Evolutionary conservation across 192 early-diverging fungal species (phyloP).

Genomic region (Coemansia asiatica): DNA sequence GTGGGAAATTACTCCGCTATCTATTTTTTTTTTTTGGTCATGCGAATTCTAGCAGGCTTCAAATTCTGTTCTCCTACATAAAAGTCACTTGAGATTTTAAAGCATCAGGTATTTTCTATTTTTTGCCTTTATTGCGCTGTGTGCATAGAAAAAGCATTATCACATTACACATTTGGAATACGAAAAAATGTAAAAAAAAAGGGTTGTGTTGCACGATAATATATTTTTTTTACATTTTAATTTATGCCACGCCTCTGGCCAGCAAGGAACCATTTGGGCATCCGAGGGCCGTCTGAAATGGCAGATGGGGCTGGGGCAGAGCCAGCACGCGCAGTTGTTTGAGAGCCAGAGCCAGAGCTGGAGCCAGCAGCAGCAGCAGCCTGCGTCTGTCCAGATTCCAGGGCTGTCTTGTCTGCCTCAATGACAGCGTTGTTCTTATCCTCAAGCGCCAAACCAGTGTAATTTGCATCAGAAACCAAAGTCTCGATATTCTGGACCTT

Average conservation of each 20-base stretch:
- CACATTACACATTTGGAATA: too few relatives aligned
- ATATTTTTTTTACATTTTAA: neutral
- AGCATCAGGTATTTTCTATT: too few relatives aligned
- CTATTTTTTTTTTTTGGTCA: neutral
- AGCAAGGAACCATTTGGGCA: slow-evolving; percentile 54
- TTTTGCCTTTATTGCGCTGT: too few relatives aligned
- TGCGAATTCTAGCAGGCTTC: too few relatives aligned
- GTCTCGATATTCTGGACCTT: slow-evolving; percentile 16
- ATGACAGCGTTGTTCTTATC: neutral
- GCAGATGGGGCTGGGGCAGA: neutral
- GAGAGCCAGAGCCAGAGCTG: neutral
- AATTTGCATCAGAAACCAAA: neutral
- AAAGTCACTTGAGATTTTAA: neutral
- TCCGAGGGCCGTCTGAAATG: slow-evolving; percentile 6
- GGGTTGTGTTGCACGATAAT: too few relatives aligned
- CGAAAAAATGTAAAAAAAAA: too few relatives aligned
- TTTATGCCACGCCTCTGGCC: slow-evolving; percentile 27
- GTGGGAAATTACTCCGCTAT: neutral
- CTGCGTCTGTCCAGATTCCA: neutral
- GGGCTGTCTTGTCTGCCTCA: neutral
- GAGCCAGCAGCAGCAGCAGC: neutral
- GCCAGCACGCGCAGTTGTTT: neutral
- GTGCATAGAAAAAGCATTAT: too few relatives aligned
- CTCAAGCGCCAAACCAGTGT: neutral
- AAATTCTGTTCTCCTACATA: neutral